phyloP scores from a whole-genome alignment of 129 eudicot species.

The Tanacetum coccineum region DNA sequence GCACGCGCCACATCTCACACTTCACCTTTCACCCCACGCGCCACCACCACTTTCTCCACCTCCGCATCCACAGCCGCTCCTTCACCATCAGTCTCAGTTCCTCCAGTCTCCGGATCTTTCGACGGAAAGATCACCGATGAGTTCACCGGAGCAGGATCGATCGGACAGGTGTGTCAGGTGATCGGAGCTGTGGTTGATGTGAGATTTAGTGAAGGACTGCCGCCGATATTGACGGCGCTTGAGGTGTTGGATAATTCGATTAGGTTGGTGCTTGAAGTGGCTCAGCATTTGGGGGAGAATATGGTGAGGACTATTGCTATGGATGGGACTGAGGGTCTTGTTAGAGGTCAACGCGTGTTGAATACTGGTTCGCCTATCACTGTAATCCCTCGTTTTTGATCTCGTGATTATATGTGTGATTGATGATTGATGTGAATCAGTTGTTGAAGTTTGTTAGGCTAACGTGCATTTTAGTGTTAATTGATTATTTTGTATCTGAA shows the following conservation, averaged over 20 bases:
- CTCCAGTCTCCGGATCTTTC: background rate
- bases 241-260: slow-evolving; percentile 73
- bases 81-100: background rate
- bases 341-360: slow-evolving; percentile 79
- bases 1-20: slow-evolving; percentile 29
- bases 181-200: slow-evolving; percentile 99
- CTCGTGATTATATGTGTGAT: no score
- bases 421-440: no score
- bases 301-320: slow-evolving; percentile 99
- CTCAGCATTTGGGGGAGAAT: slow-evolving; percentile 94
- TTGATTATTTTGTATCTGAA: background rate
- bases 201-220: slow-evolving; percentile 68
- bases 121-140: slow-evolving; percentile 77
- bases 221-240: no score
- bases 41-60: slow-evolving; percentile 58
- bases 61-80: slow-evolving; percentile 40
- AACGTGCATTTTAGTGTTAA: no score
- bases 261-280: slow-evolving; percentile 85
- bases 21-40: slow-evolving; percentile 43
- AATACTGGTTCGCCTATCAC: slow-evolving; percentile 98
- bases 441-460: no score
- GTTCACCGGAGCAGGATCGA: slow-evolving; percentile 81
- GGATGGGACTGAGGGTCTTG: slow-evolving; percentile 99
- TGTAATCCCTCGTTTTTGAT: slow-evolving; percentile 36
- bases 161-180: slow-evolving; percentile 98